Base-by-base conservation (phyloP, 73 alveolate species). In the Paraurostyla sp. region DNA sequence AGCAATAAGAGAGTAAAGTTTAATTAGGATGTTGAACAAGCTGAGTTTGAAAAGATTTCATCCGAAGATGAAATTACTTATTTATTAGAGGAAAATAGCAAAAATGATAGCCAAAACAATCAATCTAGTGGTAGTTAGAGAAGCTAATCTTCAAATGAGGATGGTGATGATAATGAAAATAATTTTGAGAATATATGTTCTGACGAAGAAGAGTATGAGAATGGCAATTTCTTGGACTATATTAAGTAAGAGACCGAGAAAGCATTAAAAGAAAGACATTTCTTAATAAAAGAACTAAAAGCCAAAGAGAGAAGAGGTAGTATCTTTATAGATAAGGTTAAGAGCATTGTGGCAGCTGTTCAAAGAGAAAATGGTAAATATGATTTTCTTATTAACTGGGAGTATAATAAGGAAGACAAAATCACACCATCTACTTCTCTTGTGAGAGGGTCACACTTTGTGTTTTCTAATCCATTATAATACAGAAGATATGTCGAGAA, bases 391-490 rank as follows among this genome's bases (percentile, higher is more conserved):
- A 51, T 78, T 3, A 78, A 78, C 23, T 78, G 89, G 89, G 63
- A 78, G 33, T 78, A 29, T 52, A 9, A 41, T 41, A 29, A 29
- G 58, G 62, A 25, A 7, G 89, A 78, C 40, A 78, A 54, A 0
- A 49, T 78, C 35, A 35, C 33, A 9, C 89, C 89, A 1, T 51
- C 89, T 2, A 54, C 89, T 32, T 52, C 89, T 4, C 78, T 78
- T 11, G 89, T 78, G 22, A 50, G 78, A 35, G 89, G 89, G 35
- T 52, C 80, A 0, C 89, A 78, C 62, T 78, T 78, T 78, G 89
- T 54, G 3, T 78, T 78, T 40, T 78, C 89, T n/a, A 78, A 78
- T 25, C 89, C 89, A 15, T 36, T 78, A n/a, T 60, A n/a, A n/a
- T 78, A 78, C 78, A 50, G 89, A 50, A 46, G 89, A 29, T 78